Evolutionary conservation across 768 basidiomycete genomes (phyloP), one percentile per base, ranked within the genome.

Genomic region (Trametes villosa): DNA sequence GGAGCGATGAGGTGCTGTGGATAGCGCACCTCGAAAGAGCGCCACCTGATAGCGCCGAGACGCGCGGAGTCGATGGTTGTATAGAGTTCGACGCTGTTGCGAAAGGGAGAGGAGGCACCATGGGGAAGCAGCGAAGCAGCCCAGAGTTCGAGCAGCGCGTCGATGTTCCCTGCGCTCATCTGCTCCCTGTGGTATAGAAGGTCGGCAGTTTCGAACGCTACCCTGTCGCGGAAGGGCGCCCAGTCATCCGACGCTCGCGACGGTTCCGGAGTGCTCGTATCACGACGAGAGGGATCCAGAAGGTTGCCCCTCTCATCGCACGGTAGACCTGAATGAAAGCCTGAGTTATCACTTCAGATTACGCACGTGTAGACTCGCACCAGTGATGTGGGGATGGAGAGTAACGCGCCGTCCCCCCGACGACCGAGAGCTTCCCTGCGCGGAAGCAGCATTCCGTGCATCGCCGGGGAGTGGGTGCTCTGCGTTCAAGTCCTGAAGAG

Each of bases 41-140:
- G 22, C 79, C 80, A 82, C 0, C 75, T 72, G 13, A 70, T 66
- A 27, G 75, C 73, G 17, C 77, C 76, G 20, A 72, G 46, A 11
- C 48, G 57, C 18, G 73, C 78, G 17, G 47, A 33, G 44, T 70
- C 66, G 24, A 74, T 74, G 18, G 62, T 70, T 2, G 36, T 33
- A 34, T 71, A 69, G 9, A 73, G 45, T 20, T 75, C 49, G 33
- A 5, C 26, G 12, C 51, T 17, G 40, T 64, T 53, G 6, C 4
- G 27, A 22, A 53, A 59, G 4, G 41, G 41, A 5, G 29, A 29
- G 12, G 27, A 22, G 11, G 31, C 54, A 9, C 26, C 18, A 20
- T 29, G 34, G 26, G 41, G 26, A 12, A 29, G 30, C 41, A 56
- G n/a, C 17, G 54, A 30, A 27, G 54, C 54, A 3, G 42, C 54